Evolutionary conservation across 1,284 basidiomycete genomes (phyloP).

Genomic region (Cutaneotrichosporon spelunceum): DNA sequence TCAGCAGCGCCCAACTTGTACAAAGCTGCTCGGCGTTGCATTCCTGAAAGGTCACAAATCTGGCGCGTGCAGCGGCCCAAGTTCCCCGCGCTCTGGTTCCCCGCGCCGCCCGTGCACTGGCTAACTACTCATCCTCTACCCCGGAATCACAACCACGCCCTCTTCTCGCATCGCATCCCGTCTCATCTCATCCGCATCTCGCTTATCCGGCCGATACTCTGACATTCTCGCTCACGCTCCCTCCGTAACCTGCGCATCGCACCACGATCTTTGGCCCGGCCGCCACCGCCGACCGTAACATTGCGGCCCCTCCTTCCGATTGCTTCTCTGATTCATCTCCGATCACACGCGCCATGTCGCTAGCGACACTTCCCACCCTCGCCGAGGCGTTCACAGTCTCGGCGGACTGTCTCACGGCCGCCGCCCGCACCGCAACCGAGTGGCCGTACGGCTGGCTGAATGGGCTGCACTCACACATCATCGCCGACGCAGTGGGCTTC

Average conservation of each 20-base stretch:
- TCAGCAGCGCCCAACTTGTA: not conserved
- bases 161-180: not conserved
- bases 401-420: not conserved
- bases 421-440: not conserved
- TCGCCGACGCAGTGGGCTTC: slow-evolving; percentile 12
- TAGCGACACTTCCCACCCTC: not conserved
- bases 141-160: not conserved
- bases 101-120: not conserved
- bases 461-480: slow-evolving; percentile 6
- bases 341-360: not conserved
- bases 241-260: not conserved
- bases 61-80: not conserved
- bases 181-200: not conserved
- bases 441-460: slow-evolving; percentile 16
- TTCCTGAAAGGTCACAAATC: not conserved
- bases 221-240: not conserved
- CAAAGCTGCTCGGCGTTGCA: no score
- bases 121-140: not conserved
- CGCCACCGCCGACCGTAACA: no score
- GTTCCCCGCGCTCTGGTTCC: no score
- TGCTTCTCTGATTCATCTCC: not conserved
- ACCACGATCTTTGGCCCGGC: not conserved
- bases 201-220: not conserved
- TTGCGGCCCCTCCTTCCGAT: no score
- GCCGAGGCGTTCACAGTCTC: not conserved